phyloP scores from a whole-genome alignment of 805 yeast genomes.

The Candida succiphila region DNA sequence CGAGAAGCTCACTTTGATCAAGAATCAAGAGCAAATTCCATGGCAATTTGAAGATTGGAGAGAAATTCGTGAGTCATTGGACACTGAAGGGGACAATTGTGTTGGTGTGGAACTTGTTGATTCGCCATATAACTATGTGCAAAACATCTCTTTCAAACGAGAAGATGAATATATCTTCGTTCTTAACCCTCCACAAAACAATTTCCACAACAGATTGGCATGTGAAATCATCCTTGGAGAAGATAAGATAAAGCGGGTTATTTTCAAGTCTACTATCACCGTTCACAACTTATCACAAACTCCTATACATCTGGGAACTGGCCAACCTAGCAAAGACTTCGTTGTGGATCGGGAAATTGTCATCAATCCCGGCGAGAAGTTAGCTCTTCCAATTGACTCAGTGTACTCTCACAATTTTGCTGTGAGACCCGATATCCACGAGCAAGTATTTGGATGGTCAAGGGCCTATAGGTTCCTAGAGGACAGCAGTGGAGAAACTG shows the following conservation, averaged over 20 bases:
- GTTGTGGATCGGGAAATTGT: slow-evolving; percentile 20
- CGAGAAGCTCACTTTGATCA: slow-evolving; percentile 26
- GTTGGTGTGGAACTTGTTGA: slow-evolving; percentile 55
- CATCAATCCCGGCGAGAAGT: slow-evolving; percentile 44
- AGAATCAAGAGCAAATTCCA: slow-evolving; percentile 42
- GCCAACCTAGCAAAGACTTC: slow-evolving; percentile 20
- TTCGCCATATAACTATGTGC: slow-evolving; percentile 43
- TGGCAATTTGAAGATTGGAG: slow-evolving; percentile 98
- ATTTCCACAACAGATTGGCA: slow-evolving; percentile 61
- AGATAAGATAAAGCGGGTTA: slow-evolving; percentile 71
- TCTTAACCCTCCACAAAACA: slow-evolving; percentile 44
- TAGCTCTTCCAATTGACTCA: slow-evolving; percentile 65
- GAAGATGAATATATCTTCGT: slow-evolving; percentile 79
- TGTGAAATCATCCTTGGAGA: slow-evolving; percentile 62
- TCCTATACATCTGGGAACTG: slow-evolving; percentile 33
- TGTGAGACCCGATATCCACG: slow-evolving; percentile 48
- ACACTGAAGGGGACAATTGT: slow-evolving; percentile 51
- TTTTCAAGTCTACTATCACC: slow-evolving; percentile 67
- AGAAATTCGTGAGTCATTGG: slow-evolving; percentile 67
- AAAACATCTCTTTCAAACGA: slow-evolving; percentile 55
- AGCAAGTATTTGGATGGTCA: slow-evolving; percentile 61
- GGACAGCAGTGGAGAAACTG: neutral
- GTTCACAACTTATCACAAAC: slow-evolving; percentile 62
- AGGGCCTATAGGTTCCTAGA: slow-evolving; percentile 24
- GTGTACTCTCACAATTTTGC: slow-evolving; percentile 51